phyloP scores from a whole-genome alignment of 768 basidiomycete species.

The Fistulinella prunicolor region DNA sequence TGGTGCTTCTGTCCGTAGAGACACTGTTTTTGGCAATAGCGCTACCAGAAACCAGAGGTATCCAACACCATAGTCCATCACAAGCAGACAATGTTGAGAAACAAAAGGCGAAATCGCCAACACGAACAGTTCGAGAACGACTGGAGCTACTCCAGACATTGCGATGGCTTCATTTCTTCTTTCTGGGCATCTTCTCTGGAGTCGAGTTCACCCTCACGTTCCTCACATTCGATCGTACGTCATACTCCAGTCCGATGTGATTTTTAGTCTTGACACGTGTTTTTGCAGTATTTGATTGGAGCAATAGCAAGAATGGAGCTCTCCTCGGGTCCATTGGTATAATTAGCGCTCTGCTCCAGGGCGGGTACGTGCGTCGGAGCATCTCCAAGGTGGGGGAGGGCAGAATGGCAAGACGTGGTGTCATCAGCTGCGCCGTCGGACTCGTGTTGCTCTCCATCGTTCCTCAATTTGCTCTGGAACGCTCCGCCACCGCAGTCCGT shows the following conservation, averaged over 20 bases:
- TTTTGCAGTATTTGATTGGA: constrained; percentile 80
- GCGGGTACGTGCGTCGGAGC: constrained; percentile 87
- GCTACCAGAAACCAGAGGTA: constrained; percentile 85
- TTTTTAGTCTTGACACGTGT: neutral
- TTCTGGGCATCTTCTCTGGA: constrained; percentile 89
- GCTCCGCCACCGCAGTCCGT: constrained; percentile 44
- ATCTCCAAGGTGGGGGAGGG: constrained; percentile 75
- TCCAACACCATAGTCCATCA: constrained; percentile 18
- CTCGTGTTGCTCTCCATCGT: constrained; percentile 71
- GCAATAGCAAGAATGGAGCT: constrained; percentile 82
- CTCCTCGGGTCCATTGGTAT: constrained; percentile 88
- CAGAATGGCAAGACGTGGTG: constrained; percentile 79
- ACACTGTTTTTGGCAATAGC: constrained; percentile 71
- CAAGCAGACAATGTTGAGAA: constrained; percentile 16
- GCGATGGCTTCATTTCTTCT: constrained; percentile 74
- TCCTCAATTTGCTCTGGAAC: constrained; percentile 49
- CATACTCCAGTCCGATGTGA: constrained; percentile 1
- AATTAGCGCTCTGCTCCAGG: constrained; percentile 86
- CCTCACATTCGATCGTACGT: constrained; percentile 83
- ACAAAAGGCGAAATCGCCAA: constrained; percentile 13
- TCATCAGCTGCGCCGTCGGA: constrained; percentile 66
- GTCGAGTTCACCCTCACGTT: constrained; percentile 97
- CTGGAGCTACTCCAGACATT: constrained; percentile 56
- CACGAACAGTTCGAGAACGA: constrained; percentile 42
- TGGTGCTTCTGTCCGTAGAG: constrained; percentile 74